Conservation (phyloP, 2,329 filamentous ascomycete genomes). For the Nemania sp. region DNA sequence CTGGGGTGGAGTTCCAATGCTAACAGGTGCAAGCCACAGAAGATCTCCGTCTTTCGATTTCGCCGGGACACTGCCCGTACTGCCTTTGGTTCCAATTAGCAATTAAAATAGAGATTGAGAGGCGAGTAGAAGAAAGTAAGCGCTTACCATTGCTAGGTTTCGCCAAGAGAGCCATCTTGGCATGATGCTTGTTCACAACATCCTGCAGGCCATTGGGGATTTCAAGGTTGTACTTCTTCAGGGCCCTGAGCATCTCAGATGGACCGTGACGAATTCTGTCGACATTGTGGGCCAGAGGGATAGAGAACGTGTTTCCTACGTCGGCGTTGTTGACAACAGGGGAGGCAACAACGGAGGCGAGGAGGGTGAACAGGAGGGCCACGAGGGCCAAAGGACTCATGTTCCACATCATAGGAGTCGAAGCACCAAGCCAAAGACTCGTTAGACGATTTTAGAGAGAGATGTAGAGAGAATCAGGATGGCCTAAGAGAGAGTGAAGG, state of each 20-base stretch:
- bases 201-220: conserved; percentile 39
- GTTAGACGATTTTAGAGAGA: not conserved
- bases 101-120: not conserved
- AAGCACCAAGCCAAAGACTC: not conserved
- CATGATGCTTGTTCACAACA: conserved; percentile 35
- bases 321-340: conserved; percentile 10
- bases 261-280: conserved; percentile 36
- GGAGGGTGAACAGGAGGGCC: conserved; percentile 30
- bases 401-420: conserved; percentile 28
- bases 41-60: conserved; percentile 46
- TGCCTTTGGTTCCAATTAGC: conserved; percentile 25
- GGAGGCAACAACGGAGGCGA: conserved; percentile 25
- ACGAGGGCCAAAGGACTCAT: conserved; percentile 27
- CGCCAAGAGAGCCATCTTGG: conserved; percentile 26
- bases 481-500: not conserved
- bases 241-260: conserved; percentile 38
- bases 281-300: conserved; percentile 35
- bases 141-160: conserved; percentile 22
- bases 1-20: conserved; percentile 55
- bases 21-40: conserved; percentile 50
- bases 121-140: not conserved
- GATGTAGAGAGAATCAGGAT: not conserved
- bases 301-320: conserved; percentile 32
- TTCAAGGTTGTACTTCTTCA: conserved; percentile 42
- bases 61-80: conserved; percentile 18